Percentiles rank a stretch among this genome's conserved stretches.
phyloP scores from a whole-genome alignment of 495 filamentous ascomycete genomes.

The Aspergillus panamensis region DNA sequence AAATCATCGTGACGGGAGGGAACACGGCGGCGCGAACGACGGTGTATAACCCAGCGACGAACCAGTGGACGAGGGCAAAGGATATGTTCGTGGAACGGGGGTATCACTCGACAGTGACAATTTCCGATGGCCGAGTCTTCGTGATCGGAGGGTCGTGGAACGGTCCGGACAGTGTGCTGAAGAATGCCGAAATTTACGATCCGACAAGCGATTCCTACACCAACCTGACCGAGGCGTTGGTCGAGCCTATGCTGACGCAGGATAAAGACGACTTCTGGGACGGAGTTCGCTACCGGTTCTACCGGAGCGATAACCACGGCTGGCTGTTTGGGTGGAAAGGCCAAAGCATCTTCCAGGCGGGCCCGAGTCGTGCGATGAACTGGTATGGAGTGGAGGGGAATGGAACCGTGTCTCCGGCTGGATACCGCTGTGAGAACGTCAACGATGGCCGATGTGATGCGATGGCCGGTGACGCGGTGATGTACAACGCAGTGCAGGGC shows the following conservation, averaged over 20 bases:
- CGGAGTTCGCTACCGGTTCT: constrained; percentile 41
- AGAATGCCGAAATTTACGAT: constrained; percentile 56
- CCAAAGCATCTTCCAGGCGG: constrained; percentile 54
- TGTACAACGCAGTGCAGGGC: constrained; percentile 54
- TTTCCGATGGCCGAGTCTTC: constrained; percentile 55
- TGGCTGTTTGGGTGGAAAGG: constrained; percentile 62
- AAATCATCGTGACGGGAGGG: constrained; percentile 54
- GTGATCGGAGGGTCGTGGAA: constrained; percentile 59
- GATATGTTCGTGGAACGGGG: constrained; percentile 51
- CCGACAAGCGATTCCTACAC: constrained; percentile 27
- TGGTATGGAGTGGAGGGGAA: constrained; percentile 48
- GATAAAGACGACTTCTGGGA: neutral
- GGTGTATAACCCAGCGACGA: constrained; percentile 35
- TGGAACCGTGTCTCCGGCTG: constrained; percentile 37
- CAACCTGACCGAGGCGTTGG: constrained; percentile 33
- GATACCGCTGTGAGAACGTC: constrained; percentile 18
- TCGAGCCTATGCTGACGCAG: constrained; percentile 47
- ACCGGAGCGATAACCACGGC: constrained; percentile 52
- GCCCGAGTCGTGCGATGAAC: constrained; percentile 53
- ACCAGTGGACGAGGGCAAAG: constrained; percentile 29
- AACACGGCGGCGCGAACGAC: constrained; percentile 41
- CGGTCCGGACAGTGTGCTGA: constrained; percentile 33
- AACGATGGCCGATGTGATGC: constrained; percentile 42
- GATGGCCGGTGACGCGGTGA: constrained; percentile 52
- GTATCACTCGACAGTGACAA: constrained; percentile 52